Base-by-base conservation (phyloP, 2,329 filamentous ascomycete species). In the Sporothrix brunneoviolacea region DNA sequence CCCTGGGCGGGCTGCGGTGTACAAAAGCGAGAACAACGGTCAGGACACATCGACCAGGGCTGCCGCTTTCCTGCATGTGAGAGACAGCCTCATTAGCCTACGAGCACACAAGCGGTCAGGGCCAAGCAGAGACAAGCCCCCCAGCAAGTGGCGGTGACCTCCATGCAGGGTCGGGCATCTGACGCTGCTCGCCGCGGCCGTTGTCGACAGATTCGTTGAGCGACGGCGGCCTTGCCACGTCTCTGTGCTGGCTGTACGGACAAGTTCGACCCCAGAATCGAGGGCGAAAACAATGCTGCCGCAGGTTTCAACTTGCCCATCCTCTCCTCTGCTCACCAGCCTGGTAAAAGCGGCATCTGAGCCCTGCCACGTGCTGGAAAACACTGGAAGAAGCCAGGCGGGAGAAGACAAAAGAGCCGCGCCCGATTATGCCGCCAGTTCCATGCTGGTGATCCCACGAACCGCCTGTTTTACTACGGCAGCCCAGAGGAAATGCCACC, bases 371-470 rank as follows among this genome's bases (percentile, higher is more conserved):
- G 42, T 44, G 46, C 46, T 16, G 30, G 10, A 33, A 36, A 52
- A 47, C n/a, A 15, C 10, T 30, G 41, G 32, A 28, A 33, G 45
- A 48, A 46, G 45, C 36, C 38, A 41, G n/a, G 49, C 41, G 22
- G 40, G n/a, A 47, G 22, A 41, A 48, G 19, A 35, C 27, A 47
- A 33, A 39, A 36, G 30, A 32, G 35, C 41, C 18, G 16, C 22
- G 37, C 5, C 19, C 22, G 35, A 39, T 44, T 27, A 50, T 52
- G 53, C 46, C 46, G 53, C 13, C 35, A 39, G 39, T 49, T 42
- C 44, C 44, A 38, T 49, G 43, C 52, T 38, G 52, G 24, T 22
- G 46, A 54, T 54, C 53, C 49, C 48, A 51, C 44, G 44, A 54
- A 48, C 48, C 38, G 24, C 44, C 24, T 45, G 48, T 36, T 48